Base-by-base conservation (phyloP, 2,329 filamentous ascomycete genomes). In the Fusarium duplospermum region DNA sequence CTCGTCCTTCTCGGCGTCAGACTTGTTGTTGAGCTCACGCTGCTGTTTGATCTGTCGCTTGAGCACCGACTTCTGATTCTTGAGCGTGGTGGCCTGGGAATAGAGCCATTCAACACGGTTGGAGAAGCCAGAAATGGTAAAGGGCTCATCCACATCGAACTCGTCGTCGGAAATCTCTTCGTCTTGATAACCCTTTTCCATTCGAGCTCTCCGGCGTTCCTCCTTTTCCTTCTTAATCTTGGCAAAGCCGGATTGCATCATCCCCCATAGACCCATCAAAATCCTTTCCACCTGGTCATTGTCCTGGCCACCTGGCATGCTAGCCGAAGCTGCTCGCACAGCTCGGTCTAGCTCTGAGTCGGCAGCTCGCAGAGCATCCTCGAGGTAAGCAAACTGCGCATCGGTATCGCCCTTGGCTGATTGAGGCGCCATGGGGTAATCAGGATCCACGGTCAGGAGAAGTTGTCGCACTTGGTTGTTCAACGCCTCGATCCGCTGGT, bases 1-100 rank as follows among this genome's bases (percentile, higher is more conserved):
- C 45, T 88, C 88, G 76, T 93, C 92, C 78, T 92, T 90, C 70
- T 92, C 88, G 22, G 89, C 87, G 74, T 97, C 94, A 1, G 94
- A 95, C 79, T 95, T 95, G 84, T 89, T 95, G 83, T 97, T 97
- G 66, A 98, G 89, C 79, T 97, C 94, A 67, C 95, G 93, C 83
- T 98, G 96, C 81, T 98, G 95, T 84, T 97, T 96, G 78, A 98
- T 96, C 81, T 98, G 95, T 50, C 95, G 91, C 78, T 96, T 93
- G 10, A 98, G 88, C 24, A 98, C 95, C 58, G 91, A 90, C 81
- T 98, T 97, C 80, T 98, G 95, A 77, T 98, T 94, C 71, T 94
- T 92, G 38, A 98, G 86, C 22, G 90, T 90, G 20, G 92, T 93
- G n/a, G 94, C 90, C 67, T 94, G 93, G 45, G 88, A 87, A 79